Evolutionary conservation across 2,329 filamentous ascomycete genomes (phyloP).

Genomic region (Fusarium pseudocircinatum): DNA sequence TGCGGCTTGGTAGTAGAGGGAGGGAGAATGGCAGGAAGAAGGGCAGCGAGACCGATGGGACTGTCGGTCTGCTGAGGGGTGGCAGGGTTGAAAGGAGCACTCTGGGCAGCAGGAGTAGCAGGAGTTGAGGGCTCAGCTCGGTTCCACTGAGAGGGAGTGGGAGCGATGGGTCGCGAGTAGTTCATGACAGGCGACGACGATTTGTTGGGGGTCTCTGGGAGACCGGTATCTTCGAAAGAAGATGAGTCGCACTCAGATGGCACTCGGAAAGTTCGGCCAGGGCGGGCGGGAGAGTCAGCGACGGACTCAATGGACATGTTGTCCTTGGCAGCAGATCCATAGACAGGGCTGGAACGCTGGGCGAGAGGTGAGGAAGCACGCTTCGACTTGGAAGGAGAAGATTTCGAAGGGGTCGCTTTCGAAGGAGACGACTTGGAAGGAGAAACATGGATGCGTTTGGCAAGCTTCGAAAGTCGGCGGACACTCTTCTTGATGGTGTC

Average conservation of each 20-base stretch:
- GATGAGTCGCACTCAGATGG: conserved; percentile 35
- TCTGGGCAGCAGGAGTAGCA: conserved; percentile 22
- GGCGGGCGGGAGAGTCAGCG: conserved; percentile 16
- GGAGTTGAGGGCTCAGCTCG: conserved; percentile 39
- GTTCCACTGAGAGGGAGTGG: conserved; percentile 44
- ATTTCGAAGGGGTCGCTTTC: conserved; percentile 7
- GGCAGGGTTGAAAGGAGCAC: background rate
- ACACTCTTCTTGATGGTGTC: conserved; percentile 40
- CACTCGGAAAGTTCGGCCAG: conserved; percentile 32
- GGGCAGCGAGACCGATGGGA: conserved; percentile 33
- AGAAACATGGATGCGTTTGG: background rate
- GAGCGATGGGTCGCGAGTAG: conserved; percentile 41
- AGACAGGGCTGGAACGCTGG: conserved; percentile 18
- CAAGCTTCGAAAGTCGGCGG: conserved; percentile 35
- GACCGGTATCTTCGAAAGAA: conserved; percentile 6
- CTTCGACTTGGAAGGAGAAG: conserved; percentile 37
- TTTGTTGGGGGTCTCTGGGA: conserved; percentile 15
- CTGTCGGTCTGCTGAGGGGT: conserved; percentile 16
- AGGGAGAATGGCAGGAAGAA: conserved; percentile 31
- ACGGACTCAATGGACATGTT: background rate
- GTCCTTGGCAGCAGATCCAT: conserved; percentile 7
- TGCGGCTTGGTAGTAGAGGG: background rate
- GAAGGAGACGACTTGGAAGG: background rate
- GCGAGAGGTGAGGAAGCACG: conserved; percentile 42
- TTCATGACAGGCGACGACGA: conserved; percentile 31